A percentile compares a stretch with the other conserved stretches of the same genome.
Evolutionary conservation across 2,329 filamentous ascomycete genomes (phyloP).

Genomic region (Scedosporium minutisporum): DNA sequence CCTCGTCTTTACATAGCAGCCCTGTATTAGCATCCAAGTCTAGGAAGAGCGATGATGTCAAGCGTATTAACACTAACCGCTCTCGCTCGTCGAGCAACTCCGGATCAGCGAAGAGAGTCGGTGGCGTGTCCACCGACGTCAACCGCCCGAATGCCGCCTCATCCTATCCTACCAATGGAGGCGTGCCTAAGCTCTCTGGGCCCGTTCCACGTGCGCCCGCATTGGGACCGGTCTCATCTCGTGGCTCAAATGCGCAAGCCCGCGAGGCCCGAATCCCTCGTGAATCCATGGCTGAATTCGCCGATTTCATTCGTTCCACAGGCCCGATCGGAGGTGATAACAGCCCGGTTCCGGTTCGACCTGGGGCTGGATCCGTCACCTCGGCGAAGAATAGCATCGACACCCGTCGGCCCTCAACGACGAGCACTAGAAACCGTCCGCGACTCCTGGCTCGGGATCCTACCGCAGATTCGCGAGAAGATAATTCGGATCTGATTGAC

Average conservation of each 20-base stretch:
- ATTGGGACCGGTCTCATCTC: background rate
- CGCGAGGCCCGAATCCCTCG: conserved; percentile 63
- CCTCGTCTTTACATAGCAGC: conserved; percentile 18
- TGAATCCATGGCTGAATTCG: conserved; percentile 72
- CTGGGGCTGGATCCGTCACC: conserved; percentile 15
- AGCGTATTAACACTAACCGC: conserved; percentile 22
- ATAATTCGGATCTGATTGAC: conserved; percentile 83
- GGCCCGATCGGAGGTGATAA: conserved; percentile 49
- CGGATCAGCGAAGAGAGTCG: conserved; percentile 23
- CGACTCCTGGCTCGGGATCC: conserved; percentile 66
- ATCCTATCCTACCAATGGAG: background rate
- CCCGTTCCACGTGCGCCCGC: conserved; percentile 15
- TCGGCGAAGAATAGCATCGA: conserved; percentile 27
- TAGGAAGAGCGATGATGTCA: conserved; percentile 38
- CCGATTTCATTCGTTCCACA: conserved; percentile 81
- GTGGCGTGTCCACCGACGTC: conserved; percentile 4
- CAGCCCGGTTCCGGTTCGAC: conserved; percentile 22
- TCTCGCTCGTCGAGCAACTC: conserved; percentile 40
- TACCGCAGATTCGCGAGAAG: conserved; percentile 48
- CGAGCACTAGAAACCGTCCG: conserved; percentile 33
- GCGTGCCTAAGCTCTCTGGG: conserved; percentile 4
- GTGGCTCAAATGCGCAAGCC: conserved; percentile 24
- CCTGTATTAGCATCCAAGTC: conserved; percentile 30
- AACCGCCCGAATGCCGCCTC: background rate
- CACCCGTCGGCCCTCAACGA: conserved; percentile 26